Evolutionary conservation across 2,329 filamentous ascomycete species (phyloP).

Genomic region (Sclerotinia borealis): DNA sequence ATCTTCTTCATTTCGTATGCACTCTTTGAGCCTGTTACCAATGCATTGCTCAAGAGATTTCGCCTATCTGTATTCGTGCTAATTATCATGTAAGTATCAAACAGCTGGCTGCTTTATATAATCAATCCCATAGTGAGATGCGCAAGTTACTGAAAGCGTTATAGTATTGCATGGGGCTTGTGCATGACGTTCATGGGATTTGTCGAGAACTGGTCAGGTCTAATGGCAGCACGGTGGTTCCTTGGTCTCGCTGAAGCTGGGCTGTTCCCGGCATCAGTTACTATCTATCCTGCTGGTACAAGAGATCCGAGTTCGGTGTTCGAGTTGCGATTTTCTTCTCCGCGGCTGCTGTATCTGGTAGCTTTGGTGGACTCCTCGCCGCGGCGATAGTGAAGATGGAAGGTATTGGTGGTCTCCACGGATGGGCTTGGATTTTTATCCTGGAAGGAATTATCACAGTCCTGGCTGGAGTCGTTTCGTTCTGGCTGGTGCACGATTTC

Average conservation of each 20-base stretch:
- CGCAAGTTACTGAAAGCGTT: background rate
- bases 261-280: slow-evolving; percentile 71
- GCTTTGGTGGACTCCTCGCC: slow-evolving; percentile 68
- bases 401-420: slow-evolving; percentile 49
- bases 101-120: background rate
- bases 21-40: slow-evolving; percentile 69
- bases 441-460: slow-evolving; percentile 66
- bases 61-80: slow-evolving; percentile 76
- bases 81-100: slow-evolving; percentile 61
- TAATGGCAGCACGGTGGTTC: slow-evolving; percentile 43
- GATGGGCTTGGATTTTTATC: slow-evolving; percentile 64
- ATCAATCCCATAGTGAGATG: background rate
- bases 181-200: slow-evolving; percentile 52
- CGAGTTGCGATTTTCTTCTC: slow-evolving; percentile 80
- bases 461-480: slow-evolving; percentile 59
- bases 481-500: slow-evolving; percentile 79
- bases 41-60: slow-evolving; percentile 65
- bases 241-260: slow-evolving; percentile 70
- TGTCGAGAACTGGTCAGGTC: slow-evolving; percentile 28
- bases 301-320: slow-evolving; percentile 71
- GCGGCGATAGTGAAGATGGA: slow-evolving; percentile 67
- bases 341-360: slow-evolving; percentile 71
- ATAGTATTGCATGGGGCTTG: slow-evolving; percentile 57
- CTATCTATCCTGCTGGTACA: slow-evolving; percentile 81
- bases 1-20: slow-evolving; percentile 87